Conservation (phyloP, 2,329 filamentous ascomycete species). For the Falciphora oryzae region DNA sequence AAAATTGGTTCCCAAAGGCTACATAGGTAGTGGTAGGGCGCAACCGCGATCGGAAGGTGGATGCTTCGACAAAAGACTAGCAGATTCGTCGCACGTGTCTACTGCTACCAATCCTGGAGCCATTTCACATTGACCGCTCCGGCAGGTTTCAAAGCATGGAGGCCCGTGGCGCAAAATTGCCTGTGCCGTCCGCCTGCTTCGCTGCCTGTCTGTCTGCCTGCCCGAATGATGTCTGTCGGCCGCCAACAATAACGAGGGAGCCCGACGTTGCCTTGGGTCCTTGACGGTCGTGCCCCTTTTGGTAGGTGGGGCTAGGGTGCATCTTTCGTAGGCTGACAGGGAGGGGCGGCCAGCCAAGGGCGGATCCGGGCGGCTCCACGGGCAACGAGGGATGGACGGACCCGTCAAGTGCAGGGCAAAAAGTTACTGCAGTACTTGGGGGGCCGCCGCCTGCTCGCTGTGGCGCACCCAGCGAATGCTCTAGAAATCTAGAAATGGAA, state of each 20-base stretch:
- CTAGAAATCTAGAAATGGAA: not conserved
- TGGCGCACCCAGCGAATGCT: constrained; percentile 2
- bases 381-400: not conserved
- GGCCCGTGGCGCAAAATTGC: not conserved
- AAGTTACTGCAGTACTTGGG: too few species aligned
- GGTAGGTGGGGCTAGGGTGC: not conserved
- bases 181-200: not conserved
- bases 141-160: too few species aligned
- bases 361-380: not conserved
- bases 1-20: too few species aligned
- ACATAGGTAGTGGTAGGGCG: too few species aligned
- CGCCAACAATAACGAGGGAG: not conserved
- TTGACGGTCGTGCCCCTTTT: not conserved
- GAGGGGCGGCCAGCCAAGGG: not conserved
- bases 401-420: not conserved
- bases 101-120: too few species aligned
- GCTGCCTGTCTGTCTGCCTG: not conserved
- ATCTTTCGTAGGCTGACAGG: not conserved
- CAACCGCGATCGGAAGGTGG: not conserved
- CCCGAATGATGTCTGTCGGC: not conserved
- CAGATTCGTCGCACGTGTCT: too few species aligned
- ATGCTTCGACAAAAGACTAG: not conserved
- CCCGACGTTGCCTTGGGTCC: not conserved
- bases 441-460: too few species aligned
- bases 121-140: not conserved